Base-by-base conservation (phyloP, 2,329 filamentous ascomycete genomes). In the Basipetospora chlamydospora region DNA sequence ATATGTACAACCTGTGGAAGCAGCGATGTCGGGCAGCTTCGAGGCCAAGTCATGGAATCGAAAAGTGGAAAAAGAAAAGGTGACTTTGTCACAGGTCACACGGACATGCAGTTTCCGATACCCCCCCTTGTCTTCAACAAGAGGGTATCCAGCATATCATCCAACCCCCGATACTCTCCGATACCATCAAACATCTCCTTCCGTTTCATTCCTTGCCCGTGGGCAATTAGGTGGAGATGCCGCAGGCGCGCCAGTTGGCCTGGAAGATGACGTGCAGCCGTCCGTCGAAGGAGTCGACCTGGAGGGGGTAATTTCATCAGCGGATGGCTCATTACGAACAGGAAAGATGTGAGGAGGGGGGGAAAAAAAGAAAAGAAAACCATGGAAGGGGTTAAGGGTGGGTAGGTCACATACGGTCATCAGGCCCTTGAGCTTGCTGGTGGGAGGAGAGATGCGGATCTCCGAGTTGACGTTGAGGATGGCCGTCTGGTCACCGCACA, bases 391-490 rank as follows among this genome's bases (percentile, higher is more conserved):
- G 13, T 11, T 26, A 33, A 17, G 17, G n/a, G n/a, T n/a, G n/a
- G n/a, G n/a, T 11, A 23, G 22, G 11, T 6, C 22, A 34, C 47
- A 43, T 43, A 49, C 47, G 35, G 47, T 48, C 46, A 49, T 49
- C 38, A 42, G 40, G 13, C 47, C 46, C 40, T 41, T 43, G 26
- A 41, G 35, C n/a, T 43, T 39, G 40, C 43, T 47, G 33, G 40
- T 44, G 18, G 45, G 41, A 33, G 47, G 47, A 26, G 42, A 45
- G 41, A 49, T 47, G 42, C 47, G 45, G 37, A 49, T 43, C 33
- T 49, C 46, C 20, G 46, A 49, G 46, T 49, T 49, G 41, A 49
- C 46, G 39, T 49, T 49, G 38, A 49, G 44, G 38, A 49, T 46
- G 31, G 47, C 46, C 3, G 45, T 47, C 23, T 39, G 42, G 37